Percentiles rank a stretch among this genome's conserved stretches.
Conservation (phyloP, 1,284 basidiomycete genomes). For the Neotropicomus parvogracilis region DNA sequence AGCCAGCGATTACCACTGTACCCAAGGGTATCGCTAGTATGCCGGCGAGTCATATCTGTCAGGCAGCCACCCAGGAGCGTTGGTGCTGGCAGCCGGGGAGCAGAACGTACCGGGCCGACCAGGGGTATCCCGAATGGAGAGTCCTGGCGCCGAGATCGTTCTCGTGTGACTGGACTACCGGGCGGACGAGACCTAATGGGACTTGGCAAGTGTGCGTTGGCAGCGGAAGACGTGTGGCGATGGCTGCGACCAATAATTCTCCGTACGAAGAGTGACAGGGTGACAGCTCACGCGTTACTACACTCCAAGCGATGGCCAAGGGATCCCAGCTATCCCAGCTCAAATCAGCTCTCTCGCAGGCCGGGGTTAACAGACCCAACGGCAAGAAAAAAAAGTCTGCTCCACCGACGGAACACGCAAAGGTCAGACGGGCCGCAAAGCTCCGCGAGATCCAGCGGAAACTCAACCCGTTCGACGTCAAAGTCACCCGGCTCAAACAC, state of each 20-base stretch:
- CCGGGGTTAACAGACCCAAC: constrained; percentile 65
- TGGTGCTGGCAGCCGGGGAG: background rate
- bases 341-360: constrained; percentile 75
- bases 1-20: background rate
- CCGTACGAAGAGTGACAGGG: constrained; percentile 4
- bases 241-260: background rate
- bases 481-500: constrained; percentile 89
- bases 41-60: background rate
- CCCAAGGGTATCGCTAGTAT: background rate
- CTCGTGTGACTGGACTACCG: too few species aligned
- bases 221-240: background rate
- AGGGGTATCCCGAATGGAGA: background rate
- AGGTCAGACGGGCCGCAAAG: constrained; percentile 74
- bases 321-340: constrained; percentile 85
- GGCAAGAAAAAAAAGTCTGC: constrained; percentile 68
- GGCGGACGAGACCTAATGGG: constrained; percentile 1
- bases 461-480: constrained; percentile 92
- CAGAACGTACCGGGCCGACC: background rate
- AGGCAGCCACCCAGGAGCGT: background rate
- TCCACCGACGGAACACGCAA: constrained; percentile 65
- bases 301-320: constrained; percentile 47
- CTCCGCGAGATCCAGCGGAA: constrained; percentile 81
- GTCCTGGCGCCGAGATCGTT: too few species aligned
- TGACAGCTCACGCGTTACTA: constrained; percentile 10
- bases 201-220: too few species aligned